Evolutionary conservation across 352 stramenopile species (phyloP), one percentile per base, ranked within the genome.

Genomic region (Pythium scleroteichum): DNA sequence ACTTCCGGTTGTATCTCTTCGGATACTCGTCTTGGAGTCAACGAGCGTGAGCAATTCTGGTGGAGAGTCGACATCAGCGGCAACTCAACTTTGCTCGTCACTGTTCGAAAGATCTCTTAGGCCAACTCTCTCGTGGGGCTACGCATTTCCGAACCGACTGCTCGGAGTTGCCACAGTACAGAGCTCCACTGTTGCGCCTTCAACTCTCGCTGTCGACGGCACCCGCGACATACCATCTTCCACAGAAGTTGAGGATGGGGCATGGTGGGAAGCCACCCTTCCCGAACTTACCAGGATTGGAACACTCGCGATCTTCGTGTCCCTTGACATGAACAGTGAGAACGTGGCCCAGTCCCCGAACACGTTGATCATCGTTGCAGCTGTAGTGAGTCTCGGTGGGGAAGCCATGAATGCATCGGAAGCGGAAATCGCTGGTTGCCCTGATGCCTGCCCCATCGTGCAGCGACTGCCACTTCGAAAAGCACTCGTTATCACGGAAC

Each of bases 41-140:
- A 54, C 46, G 9, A 68, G 45, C 14, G 24, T 44, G 13, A 33
- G 33, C 47, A 50, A 17, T 67, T 60, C 65, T 0, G 63, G 69
- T 1, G 72, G 55, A 0, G 68, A 59, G 16, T 63, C 67, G 13
- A 12, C 26, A 4, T 1, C 24, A 1, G 46, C 39, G 3, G 67
- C 53, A 6, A 88, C 79, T 0, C 81, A 90, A 8, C 46, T 90
- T 4, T 90, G 81, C 29, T 88, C 81, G 6, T 90, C 81, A 0
- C 29, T 75, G 12, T 90, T 90, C 57, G 81, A 85, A 26, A 64
- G 77, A 13, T 71, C 71, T 7, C 51, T 93, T 0, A 68, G 73
- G 8, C 83, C 83, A 5, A 56, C 65, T 5, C 51, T 93, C 0
- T 46, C 66, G 23, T 16, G 90, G 13, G 61, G 45, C 1, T 91